A percentile compares a stretch with the other conserved stretches of the same genome.
phyloP scores from a whole-genome alignment of 352 stramenopile genomes.

The Thraustochytrium striatum region DNA sequence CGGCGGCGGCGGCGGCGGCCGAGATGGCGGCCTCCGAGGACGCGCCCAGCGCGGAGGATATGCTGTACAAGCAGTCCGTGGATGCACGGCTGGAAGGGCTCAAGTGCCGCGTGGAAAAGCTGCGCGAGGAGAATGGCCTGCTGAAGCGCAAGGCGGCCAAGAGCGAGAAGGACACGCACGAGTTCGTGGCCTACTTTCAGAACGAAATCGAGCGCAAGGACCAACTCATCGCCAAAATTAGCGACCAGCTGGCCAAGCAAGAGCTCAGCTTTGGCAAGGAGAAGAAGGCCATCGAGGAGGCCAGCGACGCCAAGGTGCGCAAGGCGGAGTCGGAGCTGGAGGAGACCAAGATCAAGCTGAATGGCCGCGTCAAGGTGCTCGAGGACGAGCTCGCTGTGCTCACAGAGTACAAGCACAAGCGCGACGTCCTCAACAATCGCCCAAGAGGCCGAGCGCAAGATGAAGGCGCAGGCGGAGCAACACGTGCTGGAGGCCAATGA shows the following conservation, averaged over 20 bases:
- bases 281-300: slow-evolving; percentile 63
- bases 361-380: neutral
- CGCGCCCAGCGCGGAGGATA: neutral
- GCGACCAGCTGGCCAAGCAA: slow-evolving; percentile 67
- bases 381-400: slow-evolving; percentile 36
- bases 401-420: slow-evolving; percentile 42
- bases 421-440: slow-evolving; percentile 25
- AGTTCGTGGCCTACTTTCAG: slow-evolving; percentile 90
- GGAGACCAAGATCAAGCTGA: slow-evolving; percentile 27
- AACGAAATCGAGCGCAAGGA: slow-evolving; percentile 76
- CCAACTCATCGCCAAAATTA: slow-evolving; percentile 64
- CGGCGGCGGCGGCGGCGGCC: neutral
- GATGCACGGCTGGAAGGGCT: slow-evolving; percentile 62
- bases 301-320: slow-evolving; percentile 42
- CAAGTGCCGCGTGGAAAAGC: slow-evolving; percentile 61
- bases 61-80: slow-evolving; percentile 28
- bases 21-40: neutral
- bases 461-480: slow-evolving; percentile 57
- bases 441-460: neutral
- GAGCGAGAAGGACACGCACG: slow-evolving; percentile 83
- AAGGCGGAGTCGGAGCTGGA: slow-evolving; percentile 60
- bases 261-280: slow-evolving; percentile 55
- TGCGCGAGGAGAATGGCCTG: slow-evolving; percentile 56
- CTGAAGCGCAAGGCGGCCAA: slow-evolving; percentile 56
- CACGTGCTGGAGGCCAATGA: slow-evolving; percentile 61